phyloP scores from a whole-genome alignment of 768 basidiomycete species.

The Myochromella boudieri region DNA sequence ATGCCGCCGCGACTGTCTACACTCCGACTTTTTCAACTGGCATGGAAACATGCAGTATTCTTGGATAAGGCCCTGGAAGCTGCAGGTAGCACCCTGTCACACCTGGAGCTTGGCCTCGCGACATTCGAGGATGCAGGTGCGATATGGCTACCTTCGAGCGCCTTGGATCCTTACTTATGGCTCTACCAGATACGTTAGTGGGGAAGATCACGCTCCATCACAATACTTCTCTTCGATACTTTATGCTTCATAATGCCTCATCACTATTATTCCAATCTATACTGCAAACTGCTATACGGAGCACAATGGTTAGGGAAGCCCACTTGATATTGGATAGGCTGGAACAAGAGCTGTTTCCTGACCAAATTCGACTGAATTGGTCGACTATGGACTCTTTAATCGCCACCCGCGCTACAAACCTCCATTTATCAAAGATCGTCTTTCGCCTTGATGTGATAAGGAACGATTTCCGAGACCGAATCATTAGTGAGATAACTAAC shows the following conservation, averaged over 20 bases:
- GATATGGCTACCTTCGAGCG: background rate
- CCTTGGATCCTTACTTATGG: background rate
- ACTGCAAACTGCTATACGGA: background rate
- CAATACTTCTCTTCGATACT: background rate
- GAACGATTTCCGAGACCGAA: slow-evolving; percentile 1
- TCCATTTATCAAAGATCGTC: background rate
- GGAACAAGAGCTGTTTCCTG: too few relatives aligned
- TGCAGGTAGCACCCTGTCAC: background rate
- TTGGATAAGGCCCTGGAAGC: background rate
- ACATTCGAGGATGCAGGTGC: background rate
- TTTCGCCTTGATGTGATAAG: background rate
- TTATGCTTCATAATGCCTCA: slow-evolving; percentile 2
- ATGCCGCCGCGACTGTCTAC: background rate
- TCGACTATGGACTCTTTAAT: too few relatives aligned
- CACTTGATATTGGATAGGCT: slow-evolving; percentile 1
- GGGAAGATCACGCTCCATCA: background rate
- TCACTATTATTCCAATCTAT: background rate
- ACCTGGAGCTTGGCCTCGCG: slow-evolving; percentile 4
- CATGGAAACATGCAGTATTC: background rate
- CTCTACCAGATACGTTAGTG: background rate
- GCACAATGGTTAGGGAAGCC: slow-evolving; percentile 1
- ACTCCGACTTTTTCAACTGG: slow-evolving; percentile 2
- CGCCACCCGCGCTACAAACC: background rate
- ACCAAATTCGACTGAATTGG: too few relatives aligned
- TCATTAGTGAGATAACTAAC: background rate